Conservation (phyloP, 192 early-diverging fungal genomes). For the Coemansia sp. region DNA sequence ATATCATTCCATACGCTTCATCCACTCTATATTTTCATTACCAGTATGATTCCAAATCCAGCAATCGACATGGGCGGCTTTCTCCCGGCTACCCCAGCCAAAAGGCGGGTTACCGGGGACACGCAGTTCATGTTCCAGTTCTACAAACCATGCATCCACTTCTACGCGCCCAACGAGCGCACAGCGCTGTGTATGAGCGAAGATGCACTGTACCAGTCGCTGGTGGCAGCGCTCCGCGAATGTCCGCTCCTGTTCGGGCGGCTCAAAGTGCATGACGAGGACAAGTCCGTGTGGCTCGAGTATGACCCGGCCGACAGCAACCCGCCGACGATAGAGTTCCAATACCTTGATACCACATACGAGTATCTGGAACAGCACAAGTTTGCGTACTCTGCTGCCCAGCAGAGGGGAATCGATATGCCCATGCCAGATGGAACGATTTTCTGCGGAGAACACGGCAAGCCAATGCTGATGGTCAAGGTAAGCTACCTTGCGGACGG, state of each 20-base stretch:
- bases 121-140: slow-evolving; percentile 58
- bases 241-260: slow-evolving; percentile 35
- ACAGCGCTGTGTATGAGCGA: slow-evolving; percentile 9
- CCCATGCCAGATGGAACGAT: slow-evolving; percentile 35
- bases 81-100: slow-evolving; percentile 12
- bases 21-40: too few relatives aligned
- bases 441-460: neutral
- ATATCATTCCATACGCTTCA: too few relatives aligned
- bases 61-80: slow-evolving; percentile 18
- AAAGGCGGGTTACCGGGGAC: slow-evolving; percentile 27
- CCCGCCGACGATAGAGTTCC: slow-evolving; percentile 39
- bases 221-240: slow-evolving; percentile 21
- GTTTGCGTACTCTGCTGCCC: slow-evolving; percentile 33
- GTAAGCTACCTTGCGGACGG: slow-evolving; percentile 41
- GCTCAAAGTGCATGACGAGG: slow-evolving; percentile 17
- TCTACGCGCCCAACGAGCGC: slow-evolving; percentile 18
- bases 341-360: slow-evolving; percentile 6
- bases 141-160: slow-evolving; percentile 52
- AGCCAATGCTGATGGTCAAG: slow-evolving; percentile 47
- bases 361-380: slow-evolving; percentile 6
- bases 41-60: neutral
- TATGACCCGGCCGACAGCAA: slow-evolving; percentile 24
- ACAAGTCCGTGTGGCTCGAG: slow-evolving; percentile 21
- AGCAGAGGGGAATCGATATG: slow-evolving; percentile 19
- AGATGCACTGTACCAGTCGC: slow-evolving; percentile 8